Evolutionary conservation across 2,329 filamentous ascomycete species (phyloP).

Genomic region (Neonectria coccinea): DNA sequence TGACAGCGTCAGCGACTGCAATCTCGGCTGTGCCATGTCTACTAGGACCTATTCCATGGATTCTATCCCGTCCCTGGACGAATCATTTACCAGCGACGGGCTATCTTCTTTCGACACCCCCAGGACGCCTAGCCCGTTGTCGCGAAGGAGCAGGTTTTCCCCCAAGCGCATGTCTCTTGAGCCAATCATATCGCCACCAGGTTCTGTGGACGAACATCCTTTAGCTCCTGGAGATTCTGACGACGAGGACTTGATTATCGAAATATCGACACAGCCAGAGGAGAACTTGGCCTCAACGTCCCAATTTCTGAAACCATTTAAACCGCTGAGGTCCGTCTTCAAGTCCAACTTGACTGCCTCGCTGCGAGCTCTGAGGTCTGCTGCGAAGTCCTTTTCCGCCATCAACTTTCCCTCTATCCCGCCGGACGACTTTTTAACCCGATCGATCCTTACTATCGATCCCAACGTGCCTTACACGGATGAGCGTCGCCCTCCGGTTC

Average conservation of each 20-base stretch:
- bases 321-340: slow-evolving; percentile 68
- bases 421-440: slow-evolving; percentile 74
- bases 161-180: slow-evolving; percentile 63
- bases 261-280: slow-evolving; percentile 57
- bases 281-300: slow-evolving; percentile 50
- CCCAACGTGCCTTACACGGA: slow-evolving; percentile 75
- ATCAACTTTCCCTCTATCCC: slow-evolving; percentile 73
- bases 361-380: slow-evolving; percentile 71
- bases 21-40: slow-evolving; percentile 64
- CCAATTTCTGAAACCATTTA: slow-evolving; percentile 55
- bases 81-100: slow-evolving; percentile 64
- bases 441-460: slow-evolving; percentile 76
- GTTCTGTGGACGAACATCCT: slow-evolving; percentile 64
- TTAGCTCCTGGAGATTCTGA: slow-evolving; percentile 51
- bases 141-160: slow-evolving; percentile 51
- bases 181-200: slow-evolving; percentile 66
- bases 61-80: slow-evolving; percentile 70
- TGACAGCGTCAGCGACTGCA: slow-evolving; percentile 63
- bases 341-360: slow-evolving; percentile 78
- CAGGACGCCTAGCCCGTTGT: slow-evolving; percentile 51
- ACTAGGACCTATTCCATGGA: slow-evolving; percentile 69
- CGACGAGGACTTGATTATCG: slow-evolving; percentile 60
- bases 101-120: slow-evolving; percentile 64
- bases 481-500: slow-evolving; percentile 71
- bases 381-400: slow-evolving; percentile 71